Evolutionary conservation across 495 filamentous ascomycete species (phyloP), one percentile per base, ranked within the genome.

Genomic region (Cercophora sp.): DNA sequence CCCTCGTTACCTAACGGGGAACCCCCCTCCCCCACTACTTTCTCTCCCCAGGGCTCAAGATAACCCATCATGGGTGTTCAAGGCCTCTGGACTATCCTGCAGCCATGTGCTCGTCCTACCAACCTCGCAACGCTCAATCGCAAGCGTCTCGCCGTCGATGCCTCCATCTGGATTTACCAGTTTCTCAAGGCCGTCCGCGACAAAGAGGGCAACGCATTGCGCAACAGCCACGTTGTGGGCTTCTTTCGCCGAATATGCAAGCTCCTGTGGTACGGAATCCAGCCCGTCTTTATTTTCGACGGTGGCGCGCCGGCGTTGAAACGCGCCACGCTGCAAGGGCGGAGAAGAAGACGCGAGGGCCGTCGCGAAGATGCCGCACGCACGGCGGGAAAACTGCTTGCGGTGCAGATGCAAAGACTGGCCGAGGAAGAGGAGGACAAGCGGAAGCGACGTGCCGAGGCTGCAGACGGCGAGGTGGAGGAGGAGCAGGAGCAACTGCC

Each of bases 101-200:
- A 94, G 67, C 93, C 93, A 26, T 95, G 86, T 62, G 93, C 92
- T 22, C 84, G 86, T 19, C 86, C 86, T 15, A 91, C 93, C 53
- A 95, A 95, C 69, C 87, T 98, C 59, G 89, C 94, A 65, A 95
- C 93, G 1, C 85, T 98, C 45, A 96, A 96, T 67, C 85, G 85
- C 54, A 96, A 95, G 66, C 89, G 93, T 19, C 83, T 98, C 52
- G 93, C 93, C 24, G 88, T 98, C 67, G 93, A 98, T 70, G 93
- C 94, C 46, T 96, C 90, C 2, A 98, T 97, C 62, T 98, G 93
- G 93, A 96, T 98, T 52, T 98, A 98, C 73, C 93, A 98, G 66
- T 98, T 98, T 64, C 80, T 98, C 55, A 98, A 98, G 72, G 93
- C 93, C 15, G 94, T 98, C 1, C 90, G 93, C 60, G 93, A 98